Percentiles rank a stretch among this genome's conserved stretches.
phyloP scores from a whole-genome alignment of 345 rosid species.

The Aethionema arabicum region DNA sequence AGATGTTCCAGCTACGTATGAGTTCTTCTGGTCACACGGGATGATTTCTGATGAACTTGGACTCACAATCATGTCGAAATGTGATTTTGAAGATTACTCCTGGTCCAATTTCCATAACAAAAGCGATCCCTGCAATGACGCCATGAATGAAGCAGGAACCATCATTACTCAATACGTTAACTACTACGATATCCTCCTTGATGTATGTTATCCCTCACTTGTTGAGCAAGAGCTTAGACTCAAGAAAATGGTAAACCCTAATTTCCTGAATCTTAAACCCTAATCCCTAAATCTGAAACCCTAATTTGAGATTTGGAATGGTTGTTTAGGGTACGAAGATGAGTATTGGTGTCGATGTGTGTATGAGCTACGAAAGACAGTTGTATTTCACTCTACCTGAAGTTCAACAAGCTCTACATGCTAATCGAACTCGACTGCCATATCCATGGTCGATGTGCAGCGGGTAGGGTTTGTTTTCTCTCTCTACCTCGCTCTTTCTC shows the following conservation, averaged over 20 bases:
- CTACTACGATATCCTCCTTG: slow-evolving; percentile 77
- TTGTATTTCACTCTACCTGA: slow-evolving; percentile 81
- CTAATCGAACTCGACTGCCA: slow-evolving; percentile 65
- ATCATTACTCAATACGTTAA: slow-evolving; percentile 67
- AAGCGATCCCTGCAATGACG: slow-evolving; percentile 49
- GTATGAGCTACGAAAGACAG: slow-evolving; percentile 61
- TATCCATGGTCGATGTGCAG: slow-evolving; percentile 87
- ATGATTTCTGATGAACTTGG: slow-evolving; percentile 95
- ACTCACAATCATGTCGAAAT: slow-evolving; percentile 61
- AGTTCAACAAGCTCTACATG: slow-evolving; percentile 93
- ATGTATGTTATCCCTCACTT: slow-evolving; percentile 75
- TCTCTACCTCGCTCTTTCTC: no score
- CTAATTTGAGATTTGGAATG: slow-evolving; percentile 1
- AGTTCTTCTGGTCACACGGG: slow-evolving; percentile 92
- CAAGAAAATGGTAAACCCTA: slow-evolving; percentile 54
- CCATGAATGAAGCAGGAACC: slow-evolving; percentile 48
- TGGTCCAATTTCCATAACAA: slow-evolving; percentile 58
- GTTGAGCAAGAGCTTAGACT: slow-evolving; percentile 86
- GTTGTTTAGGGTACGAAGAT: slow-evolving; percentile 61
- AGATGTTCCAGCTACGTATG: slow-evolving; percentile 68
- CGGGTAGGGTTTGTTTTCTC: slow-evolving; percentile 31
- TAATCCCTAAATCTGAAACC: background rate
- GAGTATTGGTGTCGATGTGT: slow-evolving; percentile 83
- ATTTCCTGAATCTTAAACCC: background rate
- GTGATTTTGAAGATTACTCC: slow-evolving; percentile 75